Percentiles rank a stretch among this genome's conserved stretches.
These are phyloP conservation scores for Actinomortierella ambigua DNA, from an alignment of 371 early-diverging fungal species.

Conservation along the genomic window DNA sequence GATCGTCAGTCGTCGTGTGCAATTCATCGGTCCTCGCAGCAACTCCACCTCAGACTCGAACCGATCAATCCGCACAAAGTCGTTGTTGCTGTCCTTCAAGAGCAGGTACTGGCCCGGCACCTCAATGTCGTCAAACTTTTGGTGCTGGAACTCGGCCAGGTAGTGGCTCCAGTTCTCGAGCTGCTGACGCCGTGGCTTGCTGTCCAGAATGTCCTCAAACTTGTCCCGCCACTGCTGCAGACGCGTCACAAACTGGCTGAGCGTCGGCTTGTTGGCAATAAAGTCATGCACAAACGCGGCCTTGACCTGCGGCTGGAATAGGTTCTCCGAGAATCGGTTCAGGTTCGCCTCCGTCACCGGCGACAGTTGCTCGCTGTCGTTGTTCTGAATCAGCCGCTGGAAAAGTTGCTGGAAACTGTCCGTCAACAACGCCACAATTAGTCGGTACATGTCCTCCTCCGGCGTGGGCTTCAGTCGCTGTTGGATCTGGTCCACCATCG, in stretches of 20 bases:
- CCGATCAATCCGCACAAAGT: constrained; percentile 93
- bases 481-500: constrained; percentile 96
- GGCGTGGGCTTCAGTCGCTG: constrained; percentile 90
- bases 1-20: constrained; percentile 81
- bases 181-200: constrained; percentile 79
- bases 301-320: constrained; percentile 69
- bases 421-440: constrained; percentile 87
- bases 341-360: constrained; percentile 85
- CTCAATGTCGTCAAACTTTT: constrained; percentile 97
- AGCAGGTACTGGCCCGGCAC: constrained; percentile 97
- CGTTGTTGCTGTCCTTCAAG: constrained; percentile 82
- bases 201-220: constrained; percentile 84
- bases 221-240: constrained; percentile 89
- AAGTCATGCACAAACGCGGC: constrained; percentile 91
- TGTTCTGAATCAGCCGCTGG: constrained; percentile 63
- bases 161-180: constrained; percentile 89
- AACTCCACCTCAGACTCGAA: constrained; percentile 90
- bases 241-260: constrained; percentile 80
- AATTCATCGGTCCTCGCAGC: constrained; percentile 77
- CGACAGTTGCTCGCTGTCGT: constrained; percentile 69
- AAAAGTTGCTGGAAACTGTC: constrained; percentile 86
- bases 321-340: constrained; percentile 81
- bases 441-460: constrained; percentile 95
- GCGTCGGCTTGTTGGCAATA: constrained; percentile 77
- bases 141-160: constrained; percentile 96